Evolutionary conservation across 2,329 filamentous ascomycete species (phyloP).

Genomic region (Aureobasidium sp.): DNA sequence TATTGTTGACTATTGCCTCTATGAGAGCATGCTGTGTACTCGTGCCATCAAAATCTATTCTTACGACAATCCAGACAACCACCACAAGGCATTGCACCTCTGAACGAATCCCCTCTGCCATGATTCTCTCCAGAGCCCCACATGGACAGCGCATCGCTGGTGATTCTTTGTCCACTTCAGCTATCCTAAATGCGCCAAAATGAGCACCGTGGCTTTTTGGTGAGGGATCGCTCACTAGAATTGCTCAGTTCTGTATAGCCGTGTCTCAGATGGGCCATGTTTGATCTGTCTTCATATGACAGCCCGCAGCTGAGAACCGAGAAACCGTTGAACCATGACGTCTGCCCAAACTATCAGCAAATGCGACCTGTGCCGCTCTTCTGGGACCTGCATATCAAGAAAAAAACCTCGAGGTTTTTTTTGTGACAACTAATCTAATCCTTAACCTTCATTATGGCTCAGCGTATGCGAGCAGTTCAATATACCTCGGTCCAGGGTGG

Average conservation of each 20-base stretch:
- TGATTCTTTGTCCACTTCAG: neutral
- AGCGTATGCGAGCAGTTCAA: constrained; percentile 26
- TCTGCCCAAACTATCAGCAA: neutral
- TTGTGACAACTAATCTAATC: neutral
- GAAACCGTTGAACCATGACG: constrained; percentile 17
- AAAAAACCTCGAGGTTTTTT: neutral
- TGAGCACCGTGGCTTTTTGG: neutral
- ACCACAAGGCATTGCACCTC: no score
- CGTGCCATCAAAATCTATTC: no score
- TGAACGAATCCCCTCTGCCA: no score
- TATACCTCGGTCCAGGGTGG: constrained; percentile 25
- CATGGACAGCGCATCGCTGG: neutral
- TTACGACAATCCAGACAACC: no score
- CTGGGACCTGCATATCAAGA: constrained; percentile 2
- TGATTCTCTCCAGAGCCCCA: no score
- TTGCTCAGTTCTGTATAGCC: neutral
- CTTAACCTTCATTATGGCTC: neutral
- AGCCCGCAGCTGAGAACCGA: neutral
- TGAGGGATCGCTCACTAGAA: neutral
- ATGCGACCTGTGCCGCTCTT: constrained; percentile 4
- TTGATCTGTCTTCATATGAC: constrained; percentile 2
- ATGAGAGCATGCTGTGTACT: no score
- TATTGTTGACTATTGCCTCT: no score
- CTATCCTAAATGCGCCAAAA: neutral
- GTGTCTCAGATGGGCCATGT: neutral